Evolutionary conservation across 805 yeast species (phyloP).

Genomic region (Ogataea trehaloabstinens): DNA sequence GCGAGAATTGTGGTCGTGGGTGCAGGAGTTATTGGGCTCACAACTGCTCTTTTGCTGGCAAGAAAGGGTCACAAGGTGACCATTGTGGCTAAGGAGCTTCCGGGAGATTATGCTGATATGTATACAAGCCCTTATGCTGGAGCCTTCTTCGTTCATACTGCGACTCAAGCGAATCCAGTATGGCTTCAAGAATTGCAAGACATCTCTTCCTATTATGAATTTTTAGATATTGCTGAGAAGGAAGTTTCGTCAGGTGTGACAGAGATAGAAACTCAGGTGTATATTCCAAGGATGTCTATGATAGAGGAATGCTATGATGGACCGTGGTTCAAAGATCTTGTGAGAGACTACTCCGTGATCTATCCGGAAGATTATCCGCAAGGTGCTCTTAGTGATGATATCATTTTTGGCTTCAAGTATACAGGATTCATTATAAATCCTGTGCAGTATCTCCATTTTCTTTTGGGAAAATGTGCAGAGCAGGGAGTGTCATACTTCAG

Average conservation of each 20-base stretch:
- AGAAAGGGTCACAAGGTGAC: slow-evolving; percentile 42
- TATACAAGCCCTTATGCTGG: slow-evolving; percentile 51
- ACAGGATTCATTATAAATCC: slow-evolving; percentile 63
- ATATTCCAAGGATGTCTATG: slow-evolving; percentile 27
- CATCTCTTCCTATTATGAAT: slow-evolving; percentile 35
- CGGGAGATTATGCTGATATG: slow-evolving; percentile 39
- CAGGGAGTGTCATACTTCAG: slow-evolving; percentile 48
- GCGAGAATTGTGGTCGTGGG: slow-evolving; percentile 27
- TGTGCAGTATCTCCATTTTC: slow-evolving; percentile 52
- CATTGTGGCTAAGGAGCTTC: slow-evolving; percentile 43
- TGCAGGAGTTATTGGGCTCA: slow-evolving; percentile 60
- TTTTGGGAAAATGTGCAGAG: slow-evolving; percentile 43
- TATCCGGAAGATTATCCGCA: slow-evolving; percentile 31
- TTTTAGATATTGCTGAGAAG: slow-evolving; percentile 34
- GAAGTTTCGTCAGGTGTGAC: slow-evolving; percentile 42
- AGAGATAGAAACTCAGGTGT: slow-evolving; percentile 28
- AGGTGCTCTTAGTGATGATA: slow-evolving; percentile 24
- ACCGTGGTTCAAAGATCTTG: slow-evolving; percentile 40
- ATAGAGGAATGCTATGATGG: slow-evolving; percentile 27
- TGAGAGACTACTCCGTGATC: slow-evolving; percentile 34
- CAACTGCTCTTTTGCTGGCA: slow-evolving; percentile 46
- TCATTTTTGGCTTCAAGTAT: slow-evolving; percentile 49
- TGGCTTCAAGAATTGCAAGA: slow-evolving; percentile 35
- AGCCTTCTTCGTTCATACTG: slow-evolving; percentile 46
- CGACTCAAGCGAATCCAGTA: slow-evolving; percentile 29